Percentiles rank a stretch among this genome's conserved stretches.
Conservation (phyloP, 352 stramenopile species). For the Sclerospora graminicola region DNA sequence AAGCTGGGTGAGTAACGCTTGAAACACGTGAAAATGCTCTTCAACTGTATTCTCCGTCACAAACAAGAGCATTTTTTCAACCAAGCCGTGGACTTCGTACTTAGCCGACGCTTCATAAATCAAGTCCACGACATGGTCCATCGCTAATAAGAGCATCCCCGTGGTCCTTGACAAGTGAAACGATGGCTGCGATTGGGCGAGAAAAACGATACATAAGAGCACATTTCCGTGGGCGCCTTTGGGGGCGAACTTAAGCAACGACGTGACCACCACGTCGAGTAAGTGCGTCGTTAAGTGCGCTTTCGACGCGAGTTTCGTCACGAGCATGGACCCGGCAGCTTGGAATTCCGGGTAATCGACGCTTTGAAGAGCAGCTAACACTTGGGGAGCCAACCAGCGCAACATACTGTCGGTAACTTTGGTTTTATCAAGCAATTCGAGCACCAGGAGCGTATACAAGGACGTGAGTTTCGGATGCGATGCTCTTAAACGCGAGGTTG, state of each 20-base stretch:
- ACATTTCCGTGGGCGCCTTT: slow-evolving; percentile 58
- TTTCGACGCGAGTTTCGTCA: slow-evolving; percentile 78
- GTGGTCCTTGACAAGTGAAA: slow-evolving; percentile 43
- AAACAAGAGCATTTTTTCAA: no score
- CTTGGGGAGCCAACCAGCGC: slow-evolving; percentile 69
- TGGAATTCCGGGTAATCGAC: slow-evolving; percentile 63
- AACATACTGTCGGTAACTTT: slow-evolving; percentile 61
- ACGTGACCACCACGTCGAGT: slow-evolving; percentile 62
- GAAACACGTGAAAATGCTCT: slow-evolving; percentile 25
- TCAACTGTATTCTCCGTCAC: slow-evolving; percentile 37
- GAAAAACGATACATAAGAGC: slow-evolving; percentile 62
- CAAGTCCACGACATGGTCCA: slow-evolving; percentile 59
- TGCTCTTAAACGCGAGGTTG: slow-evolving; percentile 47
- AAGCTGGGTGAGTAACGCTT: slow-evolving; percentile 31
- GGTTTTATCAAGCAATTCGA: slow-evolving; percentile 66
- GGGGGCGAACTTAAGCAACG: slow-evolving; percentile 67
- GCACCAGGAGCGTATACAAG: slow-evolving; percentile 73
- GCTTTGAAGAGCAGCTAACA: slow-evolving; percentile 61
- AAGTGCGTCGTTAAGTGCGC: slow-evolving; percentile 51
- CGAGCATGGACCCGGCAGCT: slow-evolving; percentile 74
- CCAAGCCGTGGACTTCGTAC: slow-evolving; percentile 68
- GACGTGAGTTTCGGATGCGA: slow-evolving; percentile 73
- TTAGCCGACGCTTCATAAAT: slow-evolving; percentile 44
- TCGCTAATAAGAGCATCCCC: slow-evolving; percentile 54
- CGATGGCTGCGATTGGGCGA: slow-evolving; percentile 62